Percentiles rank a stretch among this genome's conserved stretches.
phyloP scores from a whole-genome alignment of 2,329 filamentous ascomycete genomes.

The Epichloe sp. region DNA sequence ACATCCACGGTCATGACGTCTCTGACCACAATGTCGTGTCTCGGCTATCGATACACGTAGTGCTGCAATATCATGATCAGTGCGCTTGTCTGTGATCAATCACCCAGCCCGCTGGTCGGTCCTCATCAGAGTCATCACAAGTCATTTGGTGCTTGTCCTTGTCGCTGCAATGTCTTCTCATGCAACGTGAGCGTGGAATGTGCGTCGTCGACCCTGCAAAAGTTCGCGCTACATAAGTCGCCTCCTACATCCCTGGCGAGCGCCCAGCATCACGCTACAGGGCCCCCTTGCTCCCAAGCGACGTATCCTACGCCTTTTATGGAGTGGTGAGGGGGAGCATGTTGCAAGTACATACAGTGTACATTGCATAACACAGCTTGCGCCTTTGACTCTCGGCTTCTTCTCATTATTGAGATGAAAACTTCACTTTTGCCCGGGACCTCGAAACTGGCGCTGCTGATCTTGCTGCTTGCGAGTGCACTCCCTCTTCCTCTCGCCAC shows the following conservation, averaged over 20 bases:
- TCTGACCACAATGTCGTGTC: background rate
- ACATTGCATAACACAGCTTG: background rate
- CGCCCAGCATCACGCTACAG: conserved; percentile 2
- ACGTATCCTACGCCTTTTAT: conserved; percentile 1
- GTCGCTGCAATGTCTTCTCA: conserved; percentile 1
- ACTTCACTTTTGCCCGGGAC: no score
- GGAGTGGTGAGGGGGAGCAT: background rate
- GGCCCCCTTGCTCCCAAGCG: conserved; percentile 1
- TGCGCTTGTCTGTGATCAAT: no score
- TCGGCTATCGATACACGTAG: background rate
- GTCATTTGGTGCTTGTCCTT: background rate
- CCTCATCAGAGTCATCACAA: background rate
- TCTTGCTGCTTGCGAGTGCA: background rate
- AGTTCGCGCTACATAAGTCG: conserved; percentile 7
- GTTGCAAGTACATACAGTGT: background rate
- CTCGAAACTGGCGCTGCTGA: background rate
- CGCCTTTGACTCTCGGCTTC: background rate
- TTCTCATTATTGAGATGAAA: background rate
- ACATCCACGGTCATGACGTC: background rate
- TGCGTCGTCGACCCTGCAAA: conserved; percentile 6
- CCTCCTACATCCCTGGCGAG: conserved; percentile 1
- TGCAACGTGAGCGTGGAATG: background rate
- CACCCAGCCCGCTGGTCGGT: background rate
- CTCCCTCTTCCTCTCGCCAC: no score
- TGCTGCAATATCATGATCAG: background rate